phyloP scores from a whole-genome alignment of 2,329 filamentous ascomycete genomes.

The Fonsecaea monophora region DNA sequence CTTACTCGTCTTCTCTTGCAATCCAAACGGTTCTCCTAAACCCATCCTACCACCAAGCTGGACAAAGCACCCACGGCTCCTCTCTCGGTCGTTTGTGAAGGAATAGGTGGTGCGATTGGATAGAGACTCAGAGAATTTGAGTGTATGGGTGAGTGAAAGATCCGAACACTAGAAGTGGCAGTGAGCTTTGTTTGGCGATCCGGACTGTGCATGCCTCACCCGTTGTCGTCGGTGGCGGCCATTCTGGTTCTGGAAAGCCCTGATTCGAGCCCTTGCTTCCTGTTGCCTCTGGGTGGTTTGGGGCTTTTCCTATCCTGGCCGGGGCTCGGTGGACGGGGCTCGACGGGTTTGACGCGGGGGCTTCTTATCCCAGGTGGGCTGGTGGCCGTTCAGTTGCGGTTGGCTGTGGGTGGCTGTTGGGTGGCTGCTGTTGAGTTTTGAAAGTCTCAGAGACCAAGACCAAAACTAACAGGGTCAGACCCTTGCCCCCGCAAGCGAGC shows the following conservation, averaged over 20 bases:
- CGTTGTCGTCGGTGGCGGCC: slow-evolving; percentile 14
- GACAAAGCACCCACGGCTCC: background rate
- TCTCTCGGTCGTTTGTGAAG: background rate
- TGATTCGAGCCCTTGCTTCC: slow-evolving; percentile 1
- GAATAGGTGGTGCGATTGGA: background rate
- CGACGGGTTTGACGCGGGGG: slow-evolving; percentile 4
- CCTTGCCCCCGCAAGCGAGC: slow-evolving; percentile 5
- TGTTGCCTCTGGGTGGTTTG: background rate
- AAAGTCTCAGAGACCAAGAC: background rate
- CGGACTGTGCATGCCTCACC: background rate
- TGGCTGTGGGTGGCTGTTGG: background rate
- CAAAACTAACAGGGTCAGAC: slow-evolving; percentile 3
- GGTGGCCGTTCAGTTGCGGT: background rate
- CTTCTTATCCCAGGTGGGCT: background rate
- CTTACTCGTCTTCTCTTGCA: slow-evolving; percentile 16
- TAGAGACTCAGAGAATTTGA: background rate
- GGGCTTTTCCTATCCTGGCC: slow-evolving; percentile 8
- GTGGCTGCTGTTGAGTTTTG: background rate
- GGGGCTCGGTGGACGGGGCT: slow-evolving; percentile 3
- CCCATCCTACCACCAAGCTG: no score
- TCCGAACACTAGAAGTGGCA: background rate
- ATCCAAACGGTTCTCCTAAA: slow-evolving; percentile 1
- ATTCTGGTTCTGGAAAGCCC: background rate
- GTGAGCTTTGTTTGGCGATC: background rate
- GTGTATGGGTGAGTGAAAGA: background rate